phyloP scores from a whole-genome alignment of 1,139 yeast species.

The Sugiyamaella neomexicana region DNA sequence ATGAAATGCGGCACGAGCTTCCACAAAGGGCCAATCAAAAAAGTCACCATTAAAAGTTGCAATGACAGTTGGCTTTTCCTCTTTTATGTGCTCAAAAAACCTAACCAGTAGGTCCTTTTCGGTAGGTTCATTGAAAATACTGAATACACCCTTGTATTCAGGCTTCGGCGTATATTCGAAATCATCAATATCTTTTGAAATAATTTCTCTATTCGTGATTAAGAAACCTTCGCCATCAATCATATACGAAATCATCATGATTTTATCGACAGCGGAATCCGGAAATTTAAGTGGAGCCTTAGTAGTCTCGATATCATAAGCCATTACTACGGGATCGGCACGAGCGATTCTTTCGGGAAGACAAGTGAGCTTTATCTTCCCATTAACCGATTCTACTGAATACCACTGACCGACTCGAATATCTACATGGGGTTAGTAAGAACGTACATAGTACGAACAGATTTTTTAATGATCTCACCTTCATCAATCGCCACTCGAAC shows the following conservation, averaged over 20 bases:
- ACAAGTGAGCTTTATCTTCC: slow-evolving; percentile 57
- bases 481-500: slow-evolving; percentile 92
- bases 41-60: slow-evolving; percentile 98
- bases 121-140: slow-evolving; percentile 85
- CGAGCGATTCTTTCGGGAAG: slow-evolving; percentile 79
- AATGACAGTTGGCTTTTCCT: slow-evolving; percentile 86
- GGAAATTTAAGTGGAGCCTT: slow-evolving; percentile 97
- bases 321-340: slow-evolving; percentile 96
- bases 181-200: slow-evolving; percentile 91
- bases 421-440: slow-evolving; percentile 38
- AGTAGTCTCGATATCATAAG: slow-evolving; percentile 97
- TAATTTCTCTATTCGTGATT: slow-evolving; percentile 91
- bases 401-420: slow-evolving; percentile 97
- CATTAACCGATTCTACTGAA: slow-evolving; percentile 64
- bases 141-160: slow-evolving; percentile 87
- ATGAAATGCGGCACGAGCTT: slow-evolving; percentile 76
- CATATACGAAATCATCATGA: slow-evolving; percentile 99
- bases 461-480: slow-evolving; percentile 28
- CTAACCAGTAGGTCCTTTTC: slow-evolving; percentile 72
- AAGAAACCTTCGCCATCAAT: slow-evolving; percentile 95
- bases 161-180: slow-evolving; percentile 98
- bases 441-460: too few species aligned
- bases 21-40: slow-evolving; percentile 99
- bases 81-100: slow-evolving; percentile 89
- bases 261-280: slow-evolving; percentile 85